Base-by-base conservation (phyloP, 805 yeast genomes). In the Gaillardinia entomophila region DNA sequence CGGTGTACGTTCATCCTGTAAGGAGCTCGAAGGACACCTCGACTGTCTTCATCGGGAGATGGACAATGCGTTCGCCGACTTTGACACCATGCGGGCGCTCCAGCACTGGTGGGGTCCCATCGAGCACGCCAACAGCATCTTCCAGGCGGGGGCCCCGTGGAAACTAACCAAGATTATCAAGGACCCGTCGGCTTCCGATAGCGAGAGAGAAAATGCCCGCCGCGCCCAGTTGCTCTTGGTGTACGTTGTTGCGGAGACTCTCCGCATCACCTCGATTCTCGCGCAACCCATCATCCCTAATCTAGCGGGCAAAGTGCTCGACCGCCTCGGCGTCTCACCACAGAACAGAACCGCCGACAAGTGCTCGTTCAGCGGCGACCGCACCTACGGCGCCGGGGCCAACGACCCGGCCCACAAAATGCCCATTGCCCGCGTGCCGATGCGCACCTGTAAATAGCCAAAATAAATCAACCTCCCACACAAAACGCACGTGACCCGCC, bases 91-190 rank as follows among this genome's bases (percentile, higher is more conserved):
- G 40, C 66, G 61, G 29, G 82, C 84, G 0, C 54, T 81, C 12
- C 67, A 67, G 30, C 60, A 62, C 12, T 62, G 87, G 53, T 79
- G 92, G 87, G 47, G 57, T 4, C 56, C 75, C 3, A 53, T 80
- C 12, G 74, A 75, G 30, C 55, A 64, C 12, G 80, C 84, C 1
- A 90, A 90, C 48, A 63, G 62, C 13, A 71, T 82, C 20, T 68
- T 88, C 41, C 95, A 86, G 48, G 61, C 55, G 1, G 59, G 77
- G 4, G 80, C 77, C 45, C 97, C 97, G 0, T 90, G 97, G 97
- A 55, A 60, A 6, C 58, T 66, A 31, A 61, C 60, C 15, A 62
- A 59, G 28, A 25, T 28, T 18, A 28, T 52, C 7, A 43, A 45
- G 24, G 30, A 39, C 6, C 45, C 47, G 1, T 39, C 45, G 3